phyloP scores from a whole-genome alignment of 164 flowering plant species.

The Vitis vinifera region DNA sequence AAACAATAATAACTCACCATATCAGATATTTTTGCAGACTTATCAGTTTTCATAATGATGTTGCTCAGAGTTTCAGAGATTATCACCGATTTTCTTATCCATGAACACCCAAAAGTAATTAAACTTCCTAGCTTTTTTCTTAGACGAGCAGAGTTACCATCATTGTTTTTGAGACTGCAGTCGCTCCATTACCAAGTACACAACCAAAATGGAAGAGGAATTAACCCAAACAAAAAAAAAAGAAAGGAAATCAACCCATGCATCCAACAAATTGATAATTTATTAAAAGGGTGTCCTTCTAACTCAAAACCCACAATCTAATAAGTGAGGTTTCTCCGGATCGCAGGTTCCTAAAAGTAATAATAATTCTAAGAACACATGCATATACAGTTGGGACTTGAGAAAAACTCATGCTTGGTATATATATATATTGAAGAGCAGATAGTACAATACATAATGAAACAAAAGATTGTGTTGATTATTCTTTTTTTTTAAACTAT shows the following conservation, averaged over 20 bases:
- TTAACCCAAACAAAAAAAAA: background rate
- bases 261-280: too few relatives aligned
- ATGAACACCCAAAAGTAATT: slow-evolving; percentile 10
- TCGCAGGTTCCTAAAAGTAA: too few relatives aligned
- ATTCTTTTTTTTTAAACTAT: slow-evolving; percentile 5
- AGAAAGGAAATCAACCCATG: background rate
- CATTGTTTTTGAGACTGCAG: slow-evolving; percentile 22
- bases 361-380: too few relatives aligned
- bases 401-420: background rate
- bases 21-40: slow-evolving; percentile 29
- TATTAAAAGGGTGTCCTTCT: too few relatives aligned
- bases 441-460: background rate
- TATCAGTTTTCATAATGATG: slow-evolving; percentile 19
- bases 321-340: too few relatives aligned
- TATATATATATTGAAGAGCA: background rate
- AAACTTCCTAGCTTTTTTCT: slow-evolving; percentile 14
- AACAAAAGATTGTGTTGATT: slow-evolving; percentile 1
- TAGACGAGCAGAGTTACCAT: slow-evolving; percentile 10
- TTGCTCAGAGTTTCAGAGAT: slow-evolving; percentile 18
- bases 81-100: slow-evolving; percentile 17
- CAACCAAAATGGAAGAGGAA: too few relatives aligned
- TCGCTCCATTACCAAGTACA: slow-evolving; percentile 8
- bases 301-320: too few relatives aligned
- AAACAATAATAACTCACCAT: slow-evolving; percentile 11
- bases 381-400: too few relatives aligned